A percentile compares a stretch with the other conserved stretches of the same genome.
Conservation (phyloP, 257 asterid species). For the Gentiana straminea region DNA sequence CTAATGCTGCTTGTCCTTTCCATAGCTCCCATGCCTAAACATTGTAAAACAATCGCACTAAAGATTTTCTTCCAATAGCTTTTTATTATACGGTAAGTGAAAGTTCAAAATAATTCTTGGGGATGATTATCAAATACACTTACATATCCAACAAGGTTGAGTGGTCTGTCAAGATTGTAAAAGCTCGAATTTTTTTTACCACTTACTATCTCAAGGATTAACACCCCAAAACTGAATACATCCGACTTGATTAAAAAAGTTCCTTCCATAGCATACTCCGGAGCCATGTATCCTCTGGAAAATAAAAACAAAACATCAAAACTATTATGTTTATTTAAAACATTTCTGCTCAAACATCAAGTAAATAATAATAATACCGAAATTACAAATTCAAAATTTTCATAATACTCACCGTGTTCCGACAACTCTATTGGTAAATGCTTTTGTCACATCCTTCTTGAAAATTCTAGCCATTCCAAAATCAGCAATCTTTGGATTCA, state of each 20-base stretch:
- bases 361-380: no score
- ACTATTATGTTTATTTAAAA: neutral
- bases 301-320: neutral
- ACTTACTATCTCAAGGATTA: conserved; percentile 45
- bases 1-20: conserved; percentile 23
- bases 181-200: conserved; percentile 41
- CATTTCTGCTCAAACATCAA: no score
- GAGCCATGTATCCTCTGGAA: conserved; percentile 61
- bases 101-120: no score
- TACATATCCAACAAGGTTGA: conserved; percentile 49
- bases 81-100: no score
- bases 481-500: conserved; percentile 62
- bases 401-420: conserved; percentile 45
- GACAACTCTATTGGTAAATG: conserved; percentile 36
- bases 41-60: neutral
- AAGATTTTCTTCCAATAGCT: neutral
- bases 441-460: conserved; percentile 30
- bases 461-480: conserved; percentile 60
- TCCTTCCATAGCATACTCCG: conserved; percentile 63
- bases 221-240: conserved; percentile 49
- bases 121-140: conserved; percentile 9
- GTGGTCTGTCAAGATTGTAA: conserved; percentile 29
- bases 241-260: conserved; percentile 52
- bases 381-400: neutral
- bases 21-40: conserved; percentile 48